Base-by-base conservation (phyloP, 2,329 filamentous ascomycete genomes). In the Ophiognomonia clavigignenti-juglandacearum region DNA sequence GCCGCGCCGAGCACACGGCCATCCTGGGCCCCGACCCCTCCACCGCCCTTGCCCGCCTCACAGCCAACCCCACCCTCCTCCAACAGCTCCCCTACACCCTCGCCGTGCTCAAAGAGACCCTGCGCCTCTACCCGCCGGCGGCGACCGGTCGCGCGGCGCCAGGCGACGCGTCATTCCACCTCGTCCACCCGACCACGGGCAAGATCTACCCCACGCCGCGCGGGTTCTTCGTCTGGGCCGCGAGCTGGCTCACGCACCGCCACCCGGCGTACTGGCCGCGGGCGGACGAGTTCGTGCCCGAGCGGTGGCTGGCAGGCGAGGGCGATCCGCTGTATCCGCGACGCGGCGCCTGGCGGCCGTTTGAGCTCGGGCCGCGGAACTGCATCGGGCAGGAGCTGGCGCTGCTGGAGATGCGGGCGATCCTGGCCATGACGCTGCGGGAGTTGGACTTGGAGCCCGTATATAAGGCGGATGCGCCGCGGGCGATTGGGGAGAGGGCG, bases 61-160 rank as follows among this genome's bases (percentile, higher is more conserved):
- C 71, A 3, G 59, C 64, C 11, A 59, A 72, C 4, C 70, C 74
- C 1, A 59, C 67, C 24, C 63, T 71, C 5, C 62, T 81, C 41
- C 74, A 74, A 53, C 61, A 69, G 6, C 63, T 82, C 4, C 62
- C 65, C 0, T 81, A 78, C 54, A 75, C 75, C 1, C 64, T 63
- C 3, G 76, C 73, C n/a, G 68, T 78, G 5, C 68, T 79, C 47
- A 77, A 77, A 48, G 79, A 83, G 57, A 63, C 69, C 0, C 63
- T 82, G 1, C 68, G 77, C 3, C 54, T 80, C 14, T 75, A 71
- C 48, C 75, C 77, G 0, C 66, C 75, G 2, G 72, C 51, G 59
- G 66, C 64, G 23, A 65, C 67, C 2, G 59, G 70, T 13, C 65
- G 72, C n/a, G 65, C 63, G 6, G 20, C 35, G 5, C 18, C 47